phyloP scores from a whole-genome alignment of 2,329 filamentous ascomycete genomes.

The Talaromyces sp. region DNA sequence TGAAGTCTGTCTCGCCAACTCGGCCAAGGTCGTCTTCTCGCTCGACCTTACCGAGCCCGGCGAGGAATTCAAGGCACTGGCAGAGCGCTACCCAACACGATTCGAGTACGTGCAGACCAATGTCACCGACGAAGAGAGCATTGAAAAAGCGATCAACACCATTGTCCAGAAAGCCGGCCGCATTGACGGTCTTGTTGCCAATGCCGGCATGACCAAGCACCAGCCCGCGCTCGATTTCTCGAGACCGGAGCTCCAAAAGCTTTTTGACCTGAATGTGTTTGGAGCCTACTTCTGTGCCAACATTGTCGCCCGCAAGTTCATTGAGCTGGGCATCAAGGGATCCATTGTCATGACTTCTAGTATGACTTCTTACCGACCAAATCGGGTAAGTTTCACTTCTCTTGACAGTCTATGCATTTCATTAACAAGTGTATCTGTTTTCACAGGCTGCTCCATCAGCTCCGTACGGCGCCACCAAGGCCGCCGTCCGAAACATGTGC shows the following conservation, averaged over 20 bases:
- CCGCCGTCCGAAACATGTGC: slow-evolving; percentile 27
- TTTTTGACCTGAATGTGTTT: slow-evolving; percentile 42
- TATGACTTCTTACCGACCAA: slow-evolving; percentile 46
- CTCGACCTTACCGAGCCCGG: slow-evolving; percentile 35
- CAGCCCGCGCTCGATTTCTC: slow-evolving; percentile 42
- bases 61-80: slow-evolving; percentile 29
- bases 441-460: slow-evolving; percentile 45
- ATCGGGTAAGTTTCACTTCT: slow-evolving; percentile 25
- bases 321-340: slow-evolving; percentile 34
- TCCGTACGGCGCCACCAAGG: slow-evolving; percentile 43
- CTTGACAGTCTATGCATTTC: too few species aligned
- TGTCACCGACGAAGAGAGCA: slow-evolving; percentile 38
- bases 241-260: slow-evolving; percentile 31
- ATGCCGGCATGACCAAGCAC: slow-evolving; percentile 42
- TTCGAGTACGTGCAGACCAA: slow-evolving; percentile 43
- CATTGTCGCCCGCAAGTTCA: slow-evolving; percentile 30
- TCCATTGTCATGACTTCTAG: slow-evolving; percentile 42
- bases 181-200: slow-evolving; percentile 39
- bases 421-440: neutral
- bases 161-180: slow-evolving; percentile 34
- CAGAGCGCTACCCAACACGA: slow-evolving; percentile 36
- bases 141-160: slow-evolving; percentile 37
- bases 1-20: slow-evolving; percentile 43
- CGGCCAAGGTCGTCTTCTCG: slow-evolving; percentile 35
- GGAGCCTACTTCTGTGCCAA: slow-evolving; percentile 27